These are phyloP conservation scores for Nakazawaea molendinolei DNA, from an alignment of 805 yeast species.

Conservation along the genomic window DNA sequence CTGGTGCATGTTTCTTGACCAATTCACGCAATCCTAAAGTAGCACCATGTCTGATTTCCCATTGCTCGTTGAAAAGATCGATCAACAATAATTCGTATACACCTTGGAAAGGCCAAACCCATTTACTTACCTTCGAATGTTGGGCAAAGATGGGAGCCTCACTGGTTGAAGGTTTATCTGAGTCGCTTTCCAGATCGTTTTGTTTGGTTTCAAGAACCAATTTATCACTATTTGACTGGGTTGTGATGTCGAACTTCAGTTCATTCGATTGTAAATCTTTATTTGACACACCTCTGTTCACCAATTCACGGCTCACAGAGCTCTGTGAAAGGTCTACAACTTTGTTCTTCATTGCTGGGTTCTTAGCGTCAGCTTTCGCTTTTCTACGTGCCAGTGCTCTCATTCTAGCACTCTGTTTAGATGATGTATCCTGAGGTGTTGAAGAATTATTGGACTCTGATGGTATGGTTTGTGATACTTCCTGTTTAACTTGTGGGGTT, in stretches of 20 bases:
- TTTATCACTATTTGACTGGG: conserved; percentile 74
- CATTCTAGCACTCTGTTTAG: conserved; percentile 62
- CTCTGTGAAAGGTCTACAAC: conserved; percentile 69
- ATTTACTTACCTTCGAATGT: conserved; percentile 63
- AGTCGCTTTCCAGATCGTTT: no score
- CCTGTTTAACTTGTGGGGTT: no score
- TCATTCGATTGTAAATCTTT: conserved; percentile 13
- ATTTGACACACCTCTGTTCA: conserved; percentile 30
- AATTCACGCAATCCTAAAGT: conserved; percentile 88
- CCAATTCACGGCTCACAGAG: conserved; percentile 52
- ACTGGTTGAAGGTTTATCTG: no score
- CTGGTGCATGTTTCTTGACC: conserved; percentile 70
- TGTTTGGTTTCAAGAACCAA: conserved; percentile 79
- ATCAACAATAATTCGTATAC: conserved; percentile 74
- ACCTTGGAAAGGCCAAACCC: conserved; percentile 93
- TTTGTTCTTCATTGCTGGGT: conserved; percentile 33
- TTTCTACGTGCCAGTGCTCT: conserved; percentile 92
- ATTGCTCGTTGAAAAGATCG: conserved; percentile 74
- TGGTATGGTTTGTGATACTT: conserved; percentile 4
- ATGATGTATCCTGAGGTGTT: no score
- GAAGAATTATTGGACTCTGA: background rate
- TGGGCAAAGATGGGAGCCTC: conserved; percentile 61
- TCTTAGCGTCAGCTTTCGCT: conserved; percentile 65
- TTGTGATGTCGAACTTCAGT: conserved; percentile 44
- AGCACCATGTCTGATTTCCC: conserved; percentile 97